Evolutionary conservation across 768 basidiomycete species (phyloP).

Genomic region (Boletus subcaerulescens): DNA sequence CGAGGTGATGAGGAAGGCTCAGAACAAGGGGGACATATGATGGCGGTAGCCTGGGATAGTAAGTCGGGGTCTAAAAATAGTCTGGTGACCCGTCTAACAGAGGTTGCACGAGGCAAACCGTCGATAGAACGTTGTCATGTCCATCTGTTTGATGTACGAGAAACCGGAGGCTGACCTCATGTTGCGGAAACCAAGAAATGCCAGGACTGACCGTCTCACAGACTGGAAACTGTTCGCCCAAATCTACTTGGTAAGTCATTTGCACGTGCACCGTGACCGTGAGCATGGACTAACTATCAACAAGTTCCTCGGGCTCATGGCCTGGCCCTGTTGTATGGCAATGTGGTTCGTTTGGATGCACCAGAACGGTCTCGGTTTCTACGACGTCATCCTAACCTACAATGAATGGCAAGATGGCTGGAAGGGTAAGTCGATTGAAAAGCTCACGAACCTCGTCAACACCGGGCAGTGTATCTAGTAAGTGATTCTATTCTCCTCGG

Average conservation of each 20-base stretch:
- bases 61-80: too few relatives aligned
- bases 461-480: constrained; percentile 48
- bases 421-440: constrained; percentile 28
- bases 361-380: constrained; percentile 36
- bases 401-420: constrained; percentile 39
- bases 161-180: constrained; percentile 51
- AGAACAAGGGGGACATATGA: too few relatives aligned
- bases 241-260: constrained; percentile 41
- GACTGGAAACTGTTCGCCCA: constrained; percentile 49
- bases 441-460: constrained; percentile 36
- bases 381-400: constrained; percentile 40
- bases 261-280: neutral
- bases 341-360: constrained; percentile 41
- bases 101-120: too few relatives aligned
- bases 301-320: constrained; percentile 44
- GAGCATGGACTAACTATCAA: constrained; percentile 1
- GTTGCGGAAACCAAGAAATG: constrained; percentile 47
- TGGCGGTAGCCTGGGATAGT: too few relatives aligned
- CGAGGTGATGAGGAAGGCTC: too few relatives aligned
- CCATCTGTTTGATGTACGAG: constrained; percentile 50
- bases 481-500: constrained; percentile 9
- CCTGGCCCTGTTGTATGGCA: constrained; percentile 45
- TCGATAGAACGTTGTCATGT: constrained; percentile 51
- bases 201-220: constrained; percentile 47
- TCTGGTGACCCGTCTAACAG: too few relatives aligned